These are phyloP conservation scores for Lithospermum erythrorhizon DNA, from an alignment of 257 asterid species.

Conservation along the genomic window DNA sequence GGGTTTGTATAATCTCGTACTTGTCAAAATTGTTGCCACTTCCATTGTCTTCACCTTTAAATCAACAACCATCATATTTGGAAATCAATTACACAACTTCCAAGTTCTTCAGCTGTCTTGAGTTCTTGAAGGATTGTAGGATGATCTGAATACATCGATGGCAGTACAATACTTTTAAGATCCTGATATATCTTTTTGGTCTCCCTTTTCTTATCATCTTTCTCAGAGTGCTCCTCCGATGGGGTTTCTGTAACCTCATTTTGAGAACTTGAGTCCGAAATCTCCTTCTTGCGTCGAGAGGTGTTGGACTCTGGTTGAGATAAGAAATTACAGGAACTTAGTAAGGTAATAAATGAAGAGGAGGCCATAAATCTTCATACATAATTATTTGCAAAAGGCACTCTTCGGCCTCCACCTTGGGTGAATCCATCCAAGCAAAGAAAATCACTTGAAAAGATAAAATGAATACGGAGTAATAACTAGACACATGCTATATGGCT, in stretches of 20 bases:
- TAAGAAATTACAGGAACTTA: conserved; percentile 2
- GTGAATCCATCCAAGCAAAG: no score
- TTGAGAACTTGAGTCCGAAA: conserved; percentile 12
- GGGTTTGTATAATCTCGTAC: not conserved
- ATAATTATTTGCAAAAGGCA: not conserved
- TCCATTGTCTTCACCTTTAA: not conserved
- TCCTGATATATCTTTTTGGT: conserved; percentile 23
- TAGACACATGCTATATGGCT: no score
- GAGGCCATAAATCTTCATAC: not conserved
- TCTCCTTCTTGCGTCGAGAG: conserved; percentile 14
- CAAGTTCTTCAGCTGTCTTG: conserved; percentile 48
- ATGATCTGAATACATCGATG: conserved; percentile 16
- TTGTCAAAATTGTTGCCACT: not conserved
- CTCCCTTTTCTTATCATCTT: conserved; percentile 12
- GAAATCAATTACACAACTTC: conserved; percentile 42
- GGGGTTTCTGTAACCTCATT: conserved; percentile 11
- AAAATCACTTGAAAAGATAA: no score
- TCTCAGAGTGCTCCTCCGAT: conserved; percentile 9
- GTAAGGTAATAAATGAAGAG: not conserved
- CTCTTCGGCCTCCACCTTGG: no score
- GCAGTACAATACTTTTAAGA: conserved; percentile 15
- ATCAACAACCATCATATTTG: conserved; percentile 32
- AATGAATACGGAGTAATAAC: no score
- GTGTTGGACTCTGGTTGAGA: conserved; percentile 20
- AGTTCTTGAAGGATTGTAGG: conserved; percentile 32